Evolutionary conservation across 495 filamentous ascomycete genomes (phyloP).

Genomic region (Saxophila tyrrhenica): DNA sequence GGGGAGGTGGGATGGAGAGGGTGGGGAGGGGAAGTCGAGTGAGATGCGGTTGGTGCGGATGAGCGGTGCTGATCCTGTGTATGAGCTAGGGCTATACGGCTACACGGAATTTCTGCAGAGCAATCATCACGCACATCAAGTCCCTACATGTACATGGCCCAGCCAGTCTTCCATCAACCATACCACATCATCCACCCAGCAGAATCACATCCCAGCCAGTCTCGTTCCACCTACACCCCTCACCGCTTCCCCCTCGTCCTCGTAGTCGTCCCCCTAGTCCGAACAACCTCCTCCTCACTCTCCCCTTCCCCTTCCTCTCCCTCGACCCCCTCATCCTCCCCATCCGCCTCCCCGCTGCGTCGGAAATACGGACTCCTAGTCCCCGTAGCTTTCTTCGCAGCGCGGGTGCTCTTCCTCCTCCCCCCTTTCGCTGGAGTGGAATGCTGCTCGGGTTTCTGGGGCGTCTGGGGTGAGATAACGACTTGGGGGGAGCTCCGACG

Average conservation of each 20-base stretch:
- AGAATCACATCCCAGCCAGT: too few relatives aligned
- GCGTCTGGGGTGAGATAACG: not conserved
- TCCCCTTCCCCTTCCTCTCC: constrained; percentile 16
- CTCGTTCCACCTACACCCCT: too few relatives aligned
- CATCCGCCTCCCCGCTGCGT: constrained; percentile 23
- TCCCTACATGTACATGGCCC: not conserved
- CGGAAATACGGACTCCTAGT: constrained; percentile 30
- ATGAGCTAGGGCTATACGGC: too few relatives aligned
- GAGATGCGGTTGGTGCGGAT: not conserved
- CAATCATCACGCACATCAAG: too few relatives aligned
- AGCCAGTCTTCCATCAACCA: not conserved
- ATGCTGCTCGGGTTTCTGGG: too few relatives aligned
- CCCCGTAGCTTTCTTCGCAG: constrained; percentile 21
- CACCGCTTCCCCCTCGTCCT: constrained; percentile 5
- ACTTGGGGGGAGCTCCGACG: not conserved
- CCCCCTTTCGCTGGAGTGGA: constrained; percentile 9
- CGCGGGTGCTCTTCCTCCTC: constrained; percentile 22
- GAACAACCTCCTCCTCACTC: constrained; percentile 12
- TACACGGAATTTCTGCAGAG: too few relatives aligned
- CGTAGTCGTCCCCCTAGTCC: constrained; percentile 11
- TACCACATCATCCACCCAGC: not conserved
- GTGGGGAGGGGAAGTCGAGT: not conserved
- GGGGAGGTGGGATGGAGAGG: not conserved
- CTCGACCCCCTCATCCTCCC: constrained; percentile 14
- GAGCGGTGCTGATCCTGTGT: too few relatives aligned